Base-by-base conservation (phyloP, 1,284 basidiomycete species). In the Fomitopsis schrenkii region DNA sequence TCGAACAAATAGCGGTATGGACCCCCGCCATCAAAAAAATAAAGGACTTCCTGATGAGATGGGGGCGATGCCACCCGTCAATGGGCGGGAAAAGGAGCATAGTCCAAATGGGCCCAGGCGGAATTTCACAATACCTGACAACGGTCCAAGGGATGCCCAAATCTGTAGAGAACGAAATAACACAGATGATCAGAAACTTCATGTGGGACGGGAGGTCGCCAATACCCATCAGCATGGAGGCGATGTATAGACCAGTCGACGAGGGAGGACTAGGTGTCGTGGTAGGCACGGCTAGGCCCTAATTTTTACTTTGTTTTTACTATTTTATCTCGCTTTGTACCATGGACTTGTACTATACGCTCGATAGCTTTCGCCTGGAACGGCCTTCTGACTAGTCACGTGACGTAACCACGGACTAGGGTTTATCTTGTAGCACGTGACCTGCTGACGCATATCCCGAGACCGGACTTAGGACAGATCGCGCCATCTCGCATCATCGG, bases 1-100 rank as follows among this genome's bases (percentile, higher is more conserved):
- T n/a, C n/a, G n/a, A n/a, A n/a, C 28, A 63, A 0, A 42, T 26
- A 0, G 55, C 50, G 0, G 64, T 63, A 5, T 76, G 74, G 75
- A 48, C 48, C 5, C 12, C 55, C 0, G 61, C 69, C 1, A 2
- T 72, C 0, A 63, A 71, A 65, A 48, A 62, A 70, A 4, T 26
- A 56, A 1, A 15, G 2, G 2, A 42, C 2, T 45, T n/a, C n/a
- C 55, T 71, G 0, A 41, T 60, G 2, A 46, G 19, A 53, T 75
- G 74, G 72, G 26, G 61, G 12, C 4, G 30, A 26, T 42, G 57
- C 2, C 10, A 57, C 15, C 65, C 66, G 1, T 66, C 70, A 0
- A 45, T 71, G 0, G 26, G 62, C 22, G 70, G 67, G 1, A 66
- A 66, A 54, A n/a, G 54, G 6, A 58, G 68, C 1, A 59, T 74